Evolutionary conservation across 768 basidiomycete species (phyloP).

Genomic region (Podaxis sp.): DNA sequence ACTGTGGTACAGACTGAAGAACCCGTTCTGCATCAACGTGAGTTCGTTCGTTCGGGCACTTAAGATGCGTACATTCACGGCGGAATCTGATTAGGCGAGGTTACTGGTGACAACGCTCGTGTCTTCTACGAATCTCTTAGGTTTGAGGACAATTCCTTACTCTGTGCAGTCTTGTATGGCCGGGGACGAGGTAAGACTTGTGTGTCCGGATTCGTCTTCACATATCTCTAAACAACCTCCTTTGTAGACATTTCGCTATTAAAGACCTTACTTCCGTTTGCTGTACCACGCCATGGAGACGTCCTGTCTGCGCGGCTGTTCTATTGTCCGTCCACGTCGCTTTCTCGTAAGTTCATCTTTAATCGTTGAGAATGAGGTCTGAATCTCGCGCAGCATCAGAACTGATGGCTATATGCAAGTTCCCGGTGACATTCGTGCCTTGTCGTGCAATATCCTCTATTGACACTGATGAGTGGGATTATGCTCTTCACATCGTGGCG

Average conservation of each 20-base stretch:
- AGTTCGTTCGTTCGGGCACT: neutral
- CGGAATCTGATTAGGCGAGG: neutral
- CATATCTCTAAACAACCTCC: neutral
- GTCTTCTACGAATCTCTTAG: slow-evolving; percentile 4
- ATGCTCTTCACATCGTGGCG: slow-evolving; percentile 47
- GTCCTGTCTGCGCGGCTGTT: slow-evolving; percentile 48
- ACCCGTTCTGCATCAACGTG: neutral
- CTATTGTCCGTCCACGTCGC: slow-evolving; percentile 29
- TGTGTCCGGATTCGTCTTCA: neutral
- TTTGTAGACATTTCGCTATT: neutral
- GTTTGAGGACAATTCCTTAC: neutral
- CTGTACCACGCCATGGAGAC: neutral
- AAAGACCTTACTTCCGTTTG: neutral
- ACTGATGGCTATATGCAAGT: neutral
- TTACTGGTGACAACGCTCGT: neutral
- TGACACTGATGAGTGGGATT: slow-evolving; percentile 49
- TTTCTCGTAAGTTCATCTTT: slow-evolving; percentile 26
- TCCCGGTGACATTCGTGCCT: slow-evolving; percentile 49
- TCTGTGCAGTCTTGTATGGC: slow-evolving; percentile 6
- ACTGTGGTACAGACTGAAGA: slow-evolving; percentile 21
- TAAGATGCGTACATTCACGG: too few species aligned
- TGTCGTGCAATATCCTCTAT: slow-evolving; percentile 47
- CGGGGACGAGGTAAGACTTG: slow-evolving; percentile 8
- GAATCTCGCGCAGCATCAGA: neutral
- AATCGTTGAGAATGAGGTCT: neutral